phyloP scores from a whole-genome alignment of 306 rosid genomes.

The Sicyos edulis region DNA sequence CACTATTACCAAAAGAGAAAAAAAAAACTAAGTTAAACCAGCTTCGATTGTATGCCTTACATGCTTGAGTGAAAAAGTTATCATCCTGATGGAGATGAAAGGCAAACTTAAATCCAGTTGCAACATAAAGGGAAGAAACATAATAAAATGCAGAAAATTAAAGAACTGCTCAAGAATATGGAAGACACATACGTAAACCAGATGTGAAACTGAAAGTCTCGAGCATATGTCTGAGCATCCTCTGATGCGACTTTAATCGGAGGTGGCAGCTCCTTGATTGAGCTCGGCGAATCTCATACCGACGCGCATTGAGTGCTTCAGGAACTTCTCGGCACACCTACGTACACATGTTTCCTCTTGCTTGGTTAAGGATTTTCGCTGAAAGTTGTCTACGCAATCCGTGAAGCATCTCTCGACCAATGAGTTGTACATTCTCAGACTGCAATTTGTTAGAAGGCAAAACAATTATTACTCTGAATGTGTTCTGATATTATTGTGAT shows the following conservation, averaged over 20 bases:
- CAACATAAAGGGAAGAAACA: background rate
- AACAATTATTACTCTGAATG: conserved; percentile 7
- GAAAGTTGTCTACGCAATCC: conserved; percentile 40
- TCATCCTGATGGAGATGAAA: conserved; percentile 8
- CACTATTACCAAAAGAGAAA: background rate
- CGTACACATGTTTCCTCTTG: conserved; percentile 49
- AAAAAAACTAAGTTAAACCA: background rate
- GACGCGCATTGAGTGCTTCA: conserved; percentile 48
- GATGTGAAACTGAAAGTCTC: conserved; percentile 9
- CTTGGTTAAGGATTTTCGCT: conserved; percentile 45
- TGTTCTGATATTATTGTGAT: background rate
- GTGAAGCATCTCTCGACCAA: conserved; percentile 48
- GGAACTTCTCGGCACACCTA: conserved; percentile 54
- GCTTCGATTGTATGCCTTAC: background rate
- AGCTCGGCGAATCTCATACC: conserved; percentile 54
- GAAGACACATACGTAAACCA: background rate
- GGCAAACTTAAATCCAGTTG: background rate
- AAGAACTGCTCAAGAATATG: background rate
- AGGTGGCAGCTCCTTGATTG: conserved; percentile 45
- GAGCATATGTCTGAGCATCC: background rate
- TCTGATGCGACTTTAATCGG: conserved; percentile 27
- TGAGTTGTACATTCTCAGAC: conserved; percentile 51
- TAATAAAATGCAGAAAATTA: background rate
- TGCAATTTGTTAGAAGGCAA: conserved; percentile 23
- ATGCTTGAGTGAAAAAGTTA: conserved; percentile 3